These are phyloP conservation scores for Euphorbia lathyris DNA, from an alignment of 345 rosid species.

Conservation along the genomic window DNA sequence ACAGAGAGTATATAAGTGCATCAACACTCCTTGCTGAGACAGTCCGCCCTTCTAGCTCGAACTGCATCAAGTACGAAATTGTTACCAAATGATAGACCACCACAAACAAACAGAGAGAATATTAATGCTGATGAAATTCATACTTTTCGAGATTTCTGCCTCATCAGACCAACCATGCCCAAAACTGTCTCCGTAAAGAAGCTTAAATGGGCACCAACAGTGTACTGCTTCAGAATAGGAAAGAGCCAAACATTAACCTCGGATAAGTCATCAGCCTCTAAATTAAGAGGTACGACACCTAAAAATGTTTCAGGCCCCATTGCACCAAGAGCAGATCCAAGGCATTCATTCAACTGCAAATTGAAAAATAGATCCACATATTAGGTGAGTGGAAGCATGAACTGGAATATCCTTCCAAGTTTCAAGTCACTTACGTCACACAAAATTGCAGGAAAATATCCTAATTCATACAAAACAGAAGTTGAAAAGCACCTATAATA, in stretches of 20 bases:
- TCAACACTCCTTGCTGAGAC: constrained; percentile 61
- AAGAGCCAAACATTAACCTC: constrained; percentile 90
- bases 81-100: constrained; percentile 13
- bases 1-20: constrained; percentile 68
- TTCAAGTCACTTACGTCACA: neutral
- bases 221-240: constrained; percentile 89
- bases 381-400: constrained; percentile 14
- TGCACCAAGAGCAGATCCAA: constrained; percentile 91
- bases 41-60: constrained; percentile 64
- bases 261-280: constrained; percentile 74
- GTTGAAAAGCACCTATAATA: neutral
- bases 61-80: constrained; percentile 45
- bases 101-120: neutral
- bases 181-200: constrained; percentile 65
- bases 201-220: constrained; percentile 71
- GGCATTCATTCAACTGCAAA: constrained; percentile 79
- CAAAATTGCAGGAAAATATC: neutral
- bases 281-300: constrained; percentile 61
- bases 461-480: neutral
- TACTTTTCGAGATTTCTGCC: constrained; percentile 67
- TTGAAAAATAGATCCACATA: constrained; percentile 19
- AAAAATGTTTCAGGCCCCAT: constrained; percentile 90
- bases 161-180: constrained; percentile 45
- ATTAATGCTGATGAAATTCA: neutral
- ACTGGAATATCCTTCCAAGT: neutral